Evolutionary conservation across 495 filamentous ascomycete genomes (phyloP).

Genomic region (Jackrogersella minutella): DNA sequence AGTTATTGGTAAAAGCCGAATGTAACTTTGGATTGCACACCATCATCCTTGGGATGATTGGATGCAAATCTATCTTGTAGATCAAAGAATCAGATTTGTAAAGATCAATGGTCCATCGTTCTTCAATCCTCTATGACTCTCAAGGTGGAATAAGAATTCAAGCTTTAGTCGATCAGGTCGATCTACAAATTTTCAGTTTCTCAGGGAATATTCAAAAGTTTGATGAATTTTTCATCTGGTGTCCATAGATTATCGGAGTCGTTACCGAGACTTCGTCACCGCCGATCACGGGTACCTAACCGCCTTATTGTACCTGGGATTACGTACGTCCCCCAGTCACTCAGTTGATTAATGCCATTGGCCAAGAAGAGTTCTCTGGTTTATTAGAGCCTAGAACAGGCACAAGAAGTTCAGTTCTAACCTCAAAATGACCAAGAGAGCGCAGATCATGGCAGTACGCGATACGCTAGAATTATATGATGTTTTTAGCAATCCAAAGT

Average conservation of each 20-base stretch:
- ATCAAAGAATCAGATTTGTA: no score
- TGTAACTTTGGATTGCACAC: not conserved
- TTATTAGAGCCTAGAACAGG: no score
- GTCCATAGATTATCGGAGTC: not conserved
- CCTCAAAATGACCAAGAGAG: no score
- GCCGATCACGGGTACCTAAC: not conserved
- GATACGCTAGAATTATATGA: slow-evolving; percentile 3
- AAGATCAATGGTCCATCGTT: no score
- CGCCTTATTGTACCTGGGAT: no score
- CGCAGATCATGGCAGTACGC: not conserved
- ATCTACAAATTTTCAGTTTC: not conserved
- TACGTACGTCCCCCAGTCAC: not conserved
- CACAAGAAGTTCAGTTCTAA: no score
- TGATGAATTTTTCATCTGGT: not conserved
- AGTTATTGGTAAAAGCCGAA: not conserved
- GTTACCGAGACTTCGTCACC: slow-evolving; percentile 16
- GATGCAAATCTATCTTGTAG: not conserved
- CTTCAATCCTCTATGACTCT: no score
- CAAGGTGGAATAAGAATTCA: no score
- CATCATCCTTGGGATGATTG: not conserved
- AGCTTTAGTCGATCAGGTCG: no score
- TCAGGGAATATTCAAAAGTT: not conserved
- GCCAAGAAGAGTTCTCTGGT: not conserved
- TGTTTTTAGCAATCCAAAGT: not conserved
- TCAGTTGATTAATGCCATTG: not conserved